phyloP scores from a whole-genome alignment of 2,329 filamentous ascomycete genomes.

The Diplodia scrobiculata region DNA sequence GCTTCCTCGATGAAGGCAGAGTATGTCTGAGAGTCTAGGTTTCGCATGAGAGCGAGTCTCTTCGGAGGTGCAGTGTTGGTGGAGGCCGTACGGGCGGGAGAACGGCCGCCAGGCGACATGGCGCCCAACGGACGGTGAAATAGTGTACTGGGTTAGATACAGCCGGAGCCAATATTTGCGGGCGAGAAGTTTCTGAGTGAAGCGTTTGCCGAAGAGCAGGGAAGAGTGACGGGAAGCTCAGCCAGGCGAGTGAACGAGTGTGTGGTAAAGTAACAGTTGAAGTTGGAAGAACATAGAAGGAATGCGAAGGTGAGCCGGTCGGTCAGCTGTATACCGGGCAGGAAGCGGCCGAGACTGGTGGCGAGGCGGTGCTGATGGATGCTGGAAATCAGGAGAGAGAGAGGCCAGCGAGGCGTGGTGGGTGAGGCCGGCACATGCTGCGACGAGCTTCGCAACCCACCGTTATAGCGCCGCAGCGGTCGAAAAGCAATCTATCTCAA shows the following conservation, averaged over 20 bases:
- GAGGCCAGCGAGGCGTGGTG: constrained; percentile 6
- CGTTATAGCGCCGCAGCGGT: background rate
- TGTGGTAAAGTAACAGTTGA: constrained; percentile 14
- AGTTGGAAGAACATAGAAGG: constrained; percentile 20
- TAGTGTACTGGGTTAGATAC: background rate
- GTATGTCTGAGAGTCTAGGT: constrained; percentile 10
- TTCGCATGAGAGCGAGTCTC: background rate
- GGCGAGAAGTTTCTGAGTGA: background rate
- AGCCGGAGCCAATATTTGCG: background rate
- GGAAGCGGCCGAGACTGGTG: background rate
- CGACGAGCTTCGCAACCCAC: background rate
- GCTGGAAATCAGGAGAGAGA: background rate
- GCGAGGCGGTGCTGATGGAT: background rate
- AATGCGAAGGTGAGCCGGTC: background rate
- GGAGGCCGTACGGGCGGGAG: background rate
- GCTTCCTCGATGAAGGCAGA: constrained; percentile 11
- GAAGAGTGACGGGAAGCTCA: background rate
- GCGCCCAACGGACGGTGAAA: background rate
- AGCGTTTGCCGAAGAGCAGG: background rate
- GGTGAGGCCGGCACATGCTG: background rate
- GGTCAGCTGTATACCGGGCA: background rate
- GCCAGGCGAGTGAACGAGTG: constrained; percentile 15
- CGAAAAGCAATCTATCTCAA: constrained; percentile 23
- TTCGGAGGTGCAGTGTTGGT: background rate
- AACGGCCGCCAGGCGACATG: background rate